Evolutionary conservation across 2,329 filamentous ascomycete genomes (phyloP).

Genomic region (Cytospora piceae): DNA sequence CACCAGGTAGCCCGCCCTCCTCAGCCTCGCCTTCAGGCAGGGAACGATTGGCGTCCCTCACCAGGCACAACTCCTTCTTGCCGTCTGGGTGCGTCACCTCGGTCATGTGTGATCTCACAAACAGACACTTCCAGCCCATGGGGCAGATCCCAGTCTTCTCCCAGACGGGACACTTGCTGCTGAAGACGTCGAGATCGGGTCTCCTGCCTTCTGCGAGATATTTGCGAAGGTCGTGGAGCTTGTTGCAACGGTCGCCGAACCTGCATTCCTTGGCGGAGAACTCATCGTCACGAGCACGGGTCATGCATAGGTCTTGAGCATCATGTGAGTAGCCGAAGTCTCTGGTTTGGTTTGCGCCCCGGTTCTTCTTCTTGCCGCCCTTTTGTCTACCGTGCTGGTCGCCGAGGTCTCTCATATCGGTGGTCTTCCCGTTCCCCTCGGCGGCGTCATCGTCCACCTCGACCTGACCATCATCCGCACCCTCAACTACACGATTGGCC

Average conservation of each 20-base stretch:
- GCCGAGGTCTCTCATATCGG: conserved; percentile 34
- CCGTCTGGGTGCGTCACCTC: conserved; percentile 81
- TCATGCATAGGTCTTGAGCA: conserved; percentile 76
- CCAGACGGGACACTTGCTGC: conserved; percentile 80
- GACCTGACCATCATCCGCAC: conserved; percentile 32
- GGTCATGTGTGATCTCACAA: conserved; percentile 82
- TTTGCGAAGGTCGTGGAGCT: conserved; percentile 80
- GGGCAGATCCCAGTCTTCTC: conserved; percentile 75
- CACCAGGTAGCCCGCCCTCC: conserved; percentile 58
- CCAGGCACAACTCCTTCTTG: conserved; percentile 76
- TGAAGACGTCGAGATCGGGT: conserved; percentile 75
- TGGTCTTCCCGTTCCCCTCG: conserved; percentile 50
- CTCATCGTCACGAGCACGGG: conserved; percentile 71
- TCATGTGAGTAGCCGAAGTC: conserved; percentile 82
- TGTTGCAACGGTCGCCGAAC: conserved; percentile 80
- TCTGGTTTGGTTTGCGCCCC: conserved; percentile 82
- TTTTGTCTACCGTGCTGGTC: conserved; percentile 38
- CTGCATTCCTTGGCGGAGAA: conserved; percentile 79
- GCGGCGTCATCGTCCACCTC: conserved; percentile 53
- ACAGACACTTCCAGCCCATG: conserved; percentile 93
- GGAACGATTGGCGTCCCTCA: conserved; percentile 48
- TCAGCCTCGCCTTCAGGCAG: conserved; percentile 38
- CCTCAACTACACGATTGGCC: conserved; percentile 34
- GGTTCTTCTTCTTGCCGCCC: conserved; percentile 51
- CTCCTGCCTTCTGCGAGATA: conserved; percentile 85